Percentiles rank a stretch among this genome's conserved stretches.
These are phyloP conservation scores for Coemansia furcata DNA, from an alignment of 192 early-diverging fungal genomes.

Conservation along the genomic window DNA sequence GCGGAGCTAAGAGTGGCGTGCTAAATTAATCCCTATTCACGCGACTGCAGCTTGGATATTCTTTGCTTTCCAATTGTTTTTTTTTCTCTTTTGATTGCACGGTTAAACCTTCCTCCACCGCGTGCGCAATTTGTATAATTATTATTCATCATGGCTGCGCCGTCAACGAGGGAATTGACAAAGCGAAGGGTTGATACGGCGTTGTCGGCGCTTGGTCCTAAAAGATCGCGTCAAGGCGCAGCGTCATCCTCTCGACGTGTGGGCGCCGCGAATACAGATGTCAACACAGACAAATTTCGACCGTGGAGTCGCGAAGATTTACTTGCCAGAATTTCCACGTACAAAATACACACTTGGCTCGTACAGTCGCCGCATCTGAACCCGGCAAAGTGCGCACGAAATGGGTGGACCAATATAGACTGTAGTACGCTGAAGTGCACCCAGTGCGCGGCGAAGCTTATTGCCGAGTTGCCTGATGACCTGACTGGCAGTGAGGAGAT, in stretches of 20 bases:
- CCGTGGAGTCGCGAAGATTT: constrained; percentile 51
- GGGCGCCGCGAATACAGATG: neutral
- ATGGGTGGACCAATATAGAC: constrained; percentile 51
- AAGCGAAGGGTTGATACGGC: constrained; percentile 44
- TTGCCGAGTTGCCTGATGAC: constrained; percentile 43
- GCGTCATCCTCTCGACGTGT: neutral
- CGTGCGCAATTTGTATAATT: too few species aligned
- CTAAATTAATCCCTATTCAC: too few species aligned
- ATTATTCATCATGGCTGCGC: constrained; percentile 22
- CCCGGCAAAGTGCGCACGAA: constrained; percentile 47
- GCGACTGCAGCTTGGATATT: neutral
- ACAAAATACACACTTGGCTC: constrained; percentile 51
- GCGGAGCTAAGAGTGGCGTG: neutral
- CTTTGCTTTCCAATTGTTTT: neutral
- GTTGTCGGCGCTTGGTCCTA: constrained; percentile 26
- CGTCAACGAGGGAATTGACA: constrained; percentile 22
- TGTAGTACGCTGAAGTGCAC: constrained; percentile 47
- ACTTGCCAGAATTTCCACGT: constrained; percentile 47
- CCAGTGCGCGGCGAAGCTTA: constrained; percentile 37
- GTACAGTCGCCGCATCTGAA: constrained; percentile 35
- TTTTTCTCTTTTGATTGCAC: neutral
- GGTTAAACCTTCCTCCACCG: neutral
- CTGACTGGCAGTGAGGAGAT: constrained; percentile 31
- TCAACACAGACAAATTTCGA: constrained; percentile 26
- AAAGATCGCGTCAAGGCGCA: constrained; percentile 16